phyloP scores from a whole-genome alignment of 2,329 filamentous ascomycete genomes.

The Fusarium pseudocircinatum region DNA sequence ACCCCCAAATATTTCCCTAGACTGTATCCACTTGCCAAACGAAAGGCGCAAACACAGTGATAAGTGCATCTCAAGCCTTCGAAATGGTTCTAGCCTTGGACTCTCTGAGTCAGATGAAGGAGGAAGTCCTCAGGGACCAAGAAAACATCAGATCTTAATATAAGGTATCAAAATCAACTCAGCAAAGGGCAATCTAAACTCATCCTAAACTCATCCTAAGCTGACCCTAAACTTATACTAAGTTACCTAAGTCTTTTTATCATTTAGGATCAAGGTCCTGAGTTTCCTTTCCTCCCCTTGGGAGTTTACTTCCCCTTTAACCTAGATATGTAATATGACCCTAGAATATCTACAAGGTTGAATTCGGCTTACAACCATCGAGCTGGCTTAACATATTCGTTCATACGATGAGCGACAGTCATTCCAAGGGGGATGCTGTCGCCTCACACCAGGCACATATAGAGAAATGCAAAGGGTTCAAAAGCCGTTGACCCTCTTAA shows the following conservation, averaged over 20 bases:
- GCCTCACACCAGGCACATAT: neutral
- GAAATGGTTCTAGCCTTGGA: neutral
- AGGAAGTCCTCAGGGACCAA: neutral
- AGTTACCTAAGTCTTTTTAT: neutral
- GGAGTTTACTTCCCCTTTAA: neutral
- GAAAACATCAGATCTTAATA: neutral
- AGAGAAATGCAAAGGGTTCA: neutral
- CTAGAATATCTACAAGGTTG: neutral
- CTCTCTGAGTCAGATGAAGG: neutral
- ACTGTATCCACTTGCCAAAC: slow-evolving; percentile 16
- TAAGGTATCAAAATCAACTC: neutral
- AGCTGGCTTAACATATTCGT: neutral
- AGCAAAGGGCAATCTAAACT: neutral
- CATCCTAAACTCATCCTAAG: neutral
- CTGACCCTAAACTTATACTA: neutral
- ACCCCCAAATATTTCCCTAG: neutral
- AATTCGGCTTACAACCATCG: neutral
- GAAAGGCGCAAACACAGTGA: neutral
- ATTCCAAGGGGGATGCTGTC: neutral
- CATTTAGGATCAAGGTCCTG: neutral
- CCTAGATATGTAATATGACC: neutral
- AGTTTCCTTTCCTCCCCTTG: neutral
- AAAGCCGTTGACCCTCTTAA: neutral
- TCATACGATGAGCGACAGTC: neutral
- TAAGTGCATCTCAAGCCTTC: neutral